Evolutionary conservation across 495 filamentous ascomycete species (phyloP), one percentile per base, ranked within the genome.

Genomic region (Amniculicola lignicola): DNA sequence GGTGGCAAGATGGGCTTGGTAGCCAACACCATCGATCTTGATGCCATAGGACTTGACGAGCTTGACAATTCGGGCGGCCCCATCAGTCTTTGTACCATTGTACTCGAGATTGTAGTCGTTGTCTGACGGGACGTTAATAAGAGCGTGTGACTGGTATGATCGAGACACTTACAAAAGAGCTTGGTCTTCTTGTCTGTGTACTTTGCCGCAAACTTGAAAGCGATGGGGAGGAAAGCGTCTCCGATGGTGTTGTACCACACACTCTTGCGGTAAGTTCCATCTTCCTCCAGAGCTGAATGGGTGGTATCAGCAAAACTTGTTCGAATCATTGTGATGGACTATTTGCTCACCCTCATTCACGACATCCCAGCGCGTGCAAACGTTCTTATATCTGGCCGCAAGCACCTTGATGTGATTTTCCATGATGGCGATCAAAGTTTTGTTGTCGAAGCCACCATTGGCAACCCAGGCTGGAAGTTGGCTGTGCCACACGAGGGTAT

Each of bases 21-120:
- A 79, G 50, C 79, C 79, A 45, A 89, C 87, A 57, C 85, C 85
- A 65, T 89, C 84, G 66, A 88, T 88, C 39, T 84, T 83, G 29
- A 84, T 71, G 57, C 85, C 85, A 80, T 83, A 88, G 61, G 83
- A 81, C 69, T 78, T 77, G 63, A 87, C 84, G 62, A 83, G 72
- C 40, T 57, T 70, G 35, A 82, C 77, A 77, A 88, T 83, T 42
- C 82, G 83, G 24, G 56, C 72, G n/a, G 77, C 79, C 68, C 87
- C 87, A 49, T 74, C 66, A 54, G 76, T 69, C 37, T 52, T 62
- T 28, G 72, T 66, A 6, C 58, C 58, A 54, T 27, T 27, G 45
- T 49, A 57, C 24, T 77, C 75, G 45, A 71, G 59, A 37, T 61
- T 70, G 53, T 62, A 88, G 61, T 77, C 58, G 61, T 86, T 86